phyloP scores from a whole-genome alignment of 257 asterid species.

The Solanum verrucosum region DNA sequence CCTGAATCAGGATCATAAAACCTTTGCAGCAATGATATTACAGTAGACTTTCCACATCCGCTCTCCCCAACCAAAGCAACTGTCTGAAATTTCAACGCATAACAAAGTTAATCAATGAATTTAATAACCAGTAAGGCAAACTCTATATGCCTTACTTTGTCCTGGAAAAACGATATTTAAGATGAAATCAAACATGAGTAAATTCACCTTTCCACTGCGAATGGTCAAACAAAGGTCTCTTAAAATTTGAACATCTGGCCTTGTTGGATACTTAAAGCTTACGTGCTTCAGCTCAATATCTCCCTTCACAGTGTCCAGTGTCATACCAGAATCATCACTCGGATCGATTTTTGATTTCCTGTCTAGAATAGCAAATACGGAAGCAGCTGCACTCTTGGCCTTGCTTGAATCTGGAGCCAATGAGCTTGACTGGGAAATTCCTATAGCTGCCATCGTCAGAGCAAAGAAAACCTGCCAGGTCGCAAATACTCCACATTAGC shows the following conservation, averaged over 20 bases:
- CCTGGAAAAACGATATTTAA: background rate
- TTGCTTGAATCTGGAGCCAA: constrained; percentile 81
- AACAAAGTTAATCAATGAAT: background rate
- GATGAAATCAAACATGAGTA: background rate
- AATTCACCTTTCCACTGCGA: constrained; percentile 64
- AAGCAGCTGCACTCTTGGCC: constrained; percentile 74
- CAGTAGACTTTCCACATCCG: constrained; percentile 92
- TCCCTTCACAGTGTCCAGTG: constrained; percentile 59
- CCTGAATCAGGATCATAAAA: constrained; percentile 83
- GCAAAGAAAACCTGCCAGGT: constrained; percentile 77
- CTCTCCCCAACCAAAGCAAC: constrained; percentile 94
- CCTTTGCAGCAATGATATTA: constrained; percentile 64
- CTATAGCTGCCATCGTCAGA: constrained; percentile 73
- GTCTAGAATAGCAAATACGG: constrained; percentile 63
- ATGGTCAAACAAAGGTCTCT: constrained; percentile 57
- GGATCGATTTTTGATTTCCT: constrained; percentile 68
- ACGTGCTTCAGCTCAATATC: constrained; percentile 63
- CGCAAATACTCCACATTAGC: background rate
- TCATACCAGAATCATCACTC: constrained; percentile 67
- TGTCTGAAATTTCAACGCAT: constrained; percentile 34
- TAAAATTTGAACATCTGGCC: constrained; percentile 68
- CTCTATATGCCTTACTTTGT: background rate
- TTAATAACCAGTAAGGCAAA: background rate
- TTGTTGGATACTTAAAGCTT: constrained; percentile 73
- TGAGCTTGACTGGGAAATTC: constrained; percentile 80